These are phyloP conservation scores for Solanum neorickii DNA, from an alignment of 257 asterid genomes.

Conservation along the genomic window DNA sequence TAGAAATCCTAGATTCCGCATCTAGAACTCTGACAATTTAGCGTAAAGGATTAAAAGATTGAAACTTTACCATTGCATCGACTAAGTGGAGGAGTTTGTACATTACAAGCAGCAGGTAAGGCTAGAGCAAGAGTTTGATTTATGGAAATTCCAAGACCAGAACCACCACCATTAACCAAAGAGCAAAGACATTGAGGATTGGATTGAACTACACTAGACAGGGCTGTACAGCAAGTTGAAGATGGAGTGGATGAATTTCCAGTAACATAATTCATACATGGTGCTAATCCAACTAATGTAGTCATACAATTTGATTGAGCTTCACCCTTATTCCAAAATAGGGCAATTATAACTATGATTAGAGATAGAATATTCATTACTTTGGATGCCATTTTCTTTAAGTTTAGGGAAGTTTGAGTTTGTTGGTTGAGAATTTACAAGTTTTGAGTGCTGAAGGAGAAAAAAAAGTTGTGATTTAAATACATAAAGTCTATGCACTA, in stretches of 20 bases:
- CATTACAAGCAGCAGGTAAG: constrained; percentile 39
- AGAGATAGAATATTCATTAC: neutral
- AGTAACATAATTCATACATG: constrained; percentile 35
- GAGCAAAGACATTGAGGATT: constrained; percentile 44
- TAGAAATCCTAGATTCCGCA: too few species aligned
- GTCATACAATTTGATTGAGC: constrained; percentile 39
- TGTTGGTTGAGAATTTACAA: neutral
- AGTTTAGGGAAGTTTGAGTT: neutral
- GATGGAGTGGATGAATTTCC: constrained; percentile 39
- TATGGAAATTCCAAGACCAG: constrained; percentile 17
- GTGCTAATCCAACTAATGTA: constrained; percentile 22
- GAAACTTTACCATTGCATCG: constrained; percentile 24
- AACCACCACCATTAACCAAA: constrained; percentile 17
- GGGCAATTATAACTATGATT: neutral
- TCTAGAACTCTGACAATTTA: too few species aligned
- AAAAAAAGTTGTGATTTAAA: constrained; percentile 2
- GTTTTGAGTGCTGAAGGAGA: constrained; percentile 7
- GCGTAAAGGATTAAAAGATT: neutral
- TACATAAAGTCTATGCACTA: neutral
- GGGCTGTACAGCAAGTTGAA: constrained; percentile 37
- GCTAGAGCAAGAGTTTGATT: constrained; percentile 46
- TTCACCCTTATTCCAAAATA: constrained; percentile 2
- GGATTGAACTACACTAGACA: constrained; percentile 24
- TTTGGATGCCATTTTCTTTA: constrained; percentile 17
- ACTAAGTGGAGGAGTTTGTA: constrained; percentile 33